Percentiles rank a stretch among this genome's conserved stretches.
phyloP scores from a whole-genome alignment of 306 rosid species.

The Luffa aegyptiaca region DNA sequence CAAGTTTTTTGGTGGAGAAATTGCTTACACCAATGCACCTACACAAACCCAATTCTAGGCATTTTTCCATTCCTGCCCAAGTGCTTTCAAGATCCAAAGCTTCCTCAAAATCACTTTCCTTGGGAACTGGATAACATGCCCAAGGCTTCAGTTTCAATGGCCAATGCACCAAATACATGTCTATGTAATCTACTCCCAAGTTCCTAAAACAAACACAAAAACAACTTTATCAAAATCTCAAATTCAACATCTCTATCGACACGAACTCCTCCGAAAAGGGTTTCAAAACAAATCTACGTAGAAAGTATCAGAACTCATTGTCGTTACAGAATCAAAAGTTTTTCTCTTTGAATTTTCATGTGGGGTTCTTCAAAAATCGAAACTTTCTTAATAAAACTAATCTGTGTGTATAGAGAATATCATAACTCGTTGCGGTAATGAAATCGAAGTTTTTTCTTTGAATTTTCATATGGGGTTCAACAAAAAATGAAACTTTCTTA shows the following conservation, averaged over 20 bases:
- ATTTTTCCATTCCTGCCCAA: slow-evolving; percentile 83
- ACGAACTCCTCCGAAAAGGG: not conserved
- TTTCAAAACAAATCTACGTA: not conserved
- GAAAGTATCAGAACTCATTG: not conserved
- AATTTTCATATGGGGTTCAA: not conserved
- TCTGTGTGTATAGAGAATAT: not conserved
- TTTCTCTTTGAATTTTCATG: not conserved
- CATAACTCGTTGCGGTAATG: too few relatives aligned
- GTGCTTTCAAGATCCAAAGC: slow-evolving; percentile 50
- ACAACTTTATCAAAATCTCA: not conserved
- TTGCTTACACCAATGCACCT: slow-evolving; percentile 85
- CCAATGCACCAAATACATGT: slow-evolving; percentile 95
- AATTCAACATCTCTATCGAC: not conserved
- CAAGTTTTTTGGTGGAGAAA: slow-evolving; percentile 62
- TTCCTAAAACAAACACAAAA: slow-evolving; percentile 23
- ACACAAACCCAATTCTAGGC: slow-evolving; percentile 68
- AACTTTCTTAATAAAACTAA: not conserved
- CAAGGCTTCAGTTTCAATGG: slow-evolving; percentile 82
- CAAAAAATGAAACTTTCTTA: not conserved
- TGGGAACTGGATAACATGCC: slow-evolving; percentile 59
- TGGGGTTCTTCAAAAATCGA: not conserved
- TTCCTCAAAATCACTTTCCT: slow-evolving; percentile 63
- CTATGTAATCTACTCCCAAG: slow-evolving; percentile 65
- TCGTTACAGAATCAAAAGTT: not conserved
- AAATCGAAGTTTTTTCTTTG: not conserved